A percentile compares a stretch with the other conserved stretches of the same genome.
phyloP scores from a whole-genome alignment of 2,329 filamentous ascomycete genomes.

The Aspergillus calidoustus region DNA sequence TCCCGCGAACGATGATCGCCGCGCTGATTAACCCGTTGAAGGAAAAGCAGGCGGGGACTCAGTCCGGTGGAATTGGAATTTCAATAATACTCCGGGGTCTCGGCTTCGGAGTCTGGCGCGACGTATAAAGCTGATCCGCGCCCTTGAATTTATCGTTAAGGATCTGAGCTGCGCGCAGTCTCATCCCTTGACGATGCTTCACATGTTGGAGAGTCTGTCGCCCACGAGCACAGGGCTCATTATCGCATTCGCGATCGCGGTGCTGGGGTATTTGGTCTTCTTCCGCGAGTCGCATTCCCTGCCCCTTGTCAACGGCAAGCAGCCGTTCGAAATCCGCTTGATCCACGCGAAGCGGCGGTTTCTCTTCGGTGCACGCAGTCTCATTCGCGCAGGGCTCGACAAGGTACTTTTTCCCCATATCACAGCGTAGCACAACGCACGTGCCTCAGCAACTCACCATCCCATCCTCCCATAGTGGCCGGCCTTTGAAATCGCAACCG shows the following conservation, averaged over 20 bases:
- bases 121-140: background rate
- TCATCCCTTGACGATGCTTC: background rate
- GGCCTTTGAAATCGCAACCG: conserved; percentile 9
- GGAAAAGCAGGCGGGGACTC: background rate
- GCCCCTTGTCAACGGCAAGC: conserved; percentile 5
- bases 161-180: background rate
- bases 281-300: background rate
- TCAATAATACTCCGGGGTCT: background rate
- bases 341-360: background rate
- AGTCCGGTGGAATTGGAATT: no score
- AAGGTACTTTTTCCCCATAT: background rate
- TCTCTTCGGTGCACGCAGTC: background rate
- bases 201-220: background rate
- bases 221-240: background rate
- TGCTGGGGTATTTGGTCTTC: background rate
- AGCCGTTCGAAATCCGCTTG: background rate
- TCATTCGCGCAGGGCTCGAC: background rate
- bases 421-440: no score
- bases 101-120: no score
- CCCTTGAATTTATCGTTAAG: background rate
- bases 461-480: background rate
- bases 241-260: background rate
- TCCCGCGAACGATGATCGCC: background rate
- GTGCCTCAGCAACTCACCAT: no score
- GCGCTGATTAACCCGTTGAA: background rate